phyloP scores from a whole-genome alignment of 495 filamentous ascomycete genomes.

The Trypethelium eluteriae region DNA sequence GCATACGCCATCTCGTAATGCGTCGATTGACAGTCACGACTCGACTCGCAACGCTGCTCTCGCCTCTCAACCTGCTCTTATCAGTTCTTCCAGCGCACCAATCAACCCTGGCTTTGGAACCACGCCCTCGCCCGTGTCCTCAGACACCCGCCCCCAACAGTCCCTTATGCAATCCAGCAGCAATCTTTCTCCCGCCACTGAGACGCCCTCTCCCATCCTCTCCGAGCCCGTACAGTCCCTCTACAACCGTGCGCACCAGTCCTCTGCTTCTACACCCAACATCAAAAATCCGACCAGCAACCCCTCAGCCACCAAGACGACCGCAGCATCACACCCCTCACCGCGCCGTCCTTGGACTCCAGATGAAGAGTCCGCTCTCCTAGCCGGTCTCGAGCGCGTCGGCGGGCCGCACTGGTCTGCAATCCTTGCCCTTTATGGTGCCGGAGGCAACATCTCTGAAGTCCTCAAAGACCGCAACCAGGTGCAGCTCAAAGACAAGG shows the following conservation, averaged over 20 bases:
- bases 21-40: neutral
- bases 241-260: conserved; percentile 63
- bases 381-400: conserved; percentile 84
- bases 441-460: conserved; percentile 72
- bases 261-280: conserved; percentile 41
- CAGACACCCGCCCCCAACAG: neutral
- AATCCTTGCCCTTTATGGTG: conserved; percentile 81
- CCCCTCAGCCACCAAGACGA: conserved; percentile 27
- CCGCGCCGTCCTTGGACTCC: conserved; percentile 82
- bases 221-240: conserved; percentile 59
- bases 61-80: conserved; percentile 9
- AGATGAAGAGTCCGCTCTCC: conserved; percentile 85
- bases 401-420: conserved; percentile 95
- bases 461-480: conserved; percentile 88
- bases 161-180: neutral
- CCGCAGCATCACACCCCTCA: conserved; percentile 43
- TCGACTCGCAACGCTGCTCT: conserved; percentile 1
- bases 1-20: conserved; percentile 2
- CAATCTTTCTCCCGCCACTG: neutral
- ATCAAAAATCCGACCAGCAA: neutral
- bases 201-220: conserved; percentile 4
- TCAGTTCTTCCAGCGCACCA: neutral
- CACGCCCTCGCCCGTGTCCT: neutral
- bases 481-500: conserved; percentile 94
- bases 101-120: neutral